Percentiles rank a stretch among this genome's conserved stretches.
Evolutionary conservation across 2,329 filamentous ascomycete species (phyloP).

Genomic region (Xylariaceae sp.): DNA sequence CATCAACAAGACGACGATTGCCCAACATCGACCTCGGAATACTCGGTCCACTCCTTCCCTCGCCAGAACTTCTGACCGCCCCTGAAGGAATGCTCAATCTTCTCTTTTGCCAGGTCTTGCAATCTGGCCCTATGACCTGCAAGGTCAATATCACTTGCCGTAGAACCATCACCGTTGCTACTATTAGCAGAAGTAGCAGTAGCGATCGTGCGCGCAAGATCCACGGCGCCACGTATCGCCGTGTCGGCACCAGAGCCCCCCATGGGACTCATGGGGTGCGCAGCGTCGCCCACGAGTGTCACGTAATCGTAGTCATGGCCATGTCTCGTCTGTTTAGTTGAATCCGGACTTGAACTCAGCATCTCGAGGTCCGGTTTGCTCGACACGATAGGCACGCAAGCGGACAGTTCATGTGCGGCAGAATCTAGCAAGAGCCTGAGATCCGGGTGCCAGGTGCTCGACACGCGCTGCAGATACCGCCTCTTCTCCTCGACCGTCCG

Average conservation of each 20-base stretch:
- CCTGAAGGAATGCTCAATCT: constrained; percentile 28
- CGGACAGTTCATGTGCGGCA: constrained; percentile 19
- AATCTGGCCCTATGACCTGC: constrained; percentile 24
- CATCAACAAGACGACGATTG: constrained; percentile 6
- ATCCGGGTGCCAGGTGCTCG: constrained; percentile 25
- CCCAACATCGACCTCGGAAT: constrained; percentile 13
- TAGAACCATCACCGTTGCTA: too few species aligned
- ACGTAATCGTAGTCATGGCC: too few species aligned
- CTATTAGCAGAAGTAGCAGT: too few species aligned
- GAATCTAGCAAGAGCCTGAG: constrained; percentile 23
- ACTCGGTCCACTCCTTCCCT: constrained; percentile 25
- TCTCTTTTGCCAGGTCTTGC: constrained; percentile 23
- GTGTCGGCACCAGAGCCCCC: constrained; percentile 28
- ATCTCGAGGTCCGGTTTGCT: constrained; percentile 28
- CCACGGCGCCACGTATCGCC: constrained; percentile 24
- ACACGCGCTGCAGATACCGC: constrained; percentile 17
- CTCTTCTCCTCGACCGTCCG: constrained; percentile 23
- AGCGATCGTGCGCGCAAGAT: constrained; percentile 23
- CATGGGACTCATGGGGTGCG: constrained; percentile 30
- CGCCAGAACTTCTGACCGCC: constrained; percentile 27
- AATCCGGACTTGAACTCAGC: too few species aligned
- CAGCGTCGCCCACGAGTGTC: constrained; percentile 25
- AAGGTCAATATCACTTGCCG: too few species aligned
- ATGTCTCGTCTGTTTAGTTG: too few species aligned
- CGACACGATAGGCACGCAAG: constrained; percentile 25